Base-by-base conservation (phyloP, 2,329 filamentous ascomycete genomes). In the Cladosporium sp. region DNA sequence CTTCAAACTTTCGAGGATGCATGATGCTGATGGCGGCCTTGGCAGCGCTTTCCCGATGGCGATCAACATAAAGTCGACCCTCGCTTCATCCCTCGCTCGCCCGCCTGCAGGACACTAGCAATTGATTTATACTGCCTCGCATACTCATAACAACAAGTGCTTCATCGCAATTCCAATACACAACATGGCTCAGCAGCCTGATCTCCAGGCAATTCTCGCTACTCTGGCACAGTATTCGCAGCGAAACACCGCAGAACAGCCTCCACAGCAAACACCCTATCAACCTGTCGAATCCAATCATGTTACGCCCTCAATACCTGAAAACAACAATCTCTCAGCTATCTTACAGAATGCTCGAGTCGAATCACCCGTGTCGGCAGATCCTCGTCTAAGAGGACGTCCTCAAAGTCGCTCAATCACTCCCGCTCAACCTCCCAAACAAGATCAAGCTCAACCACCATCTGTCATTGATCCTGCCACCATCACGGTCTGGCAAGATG, bases 401-500 rank as follows among this genome's bases (percentile, higher is more conserved):
- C 71, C 71, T 7, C 73, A 74, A 57, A 70, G 64, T 36, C 69
- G 68, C 26, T 67, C 72, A 28, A 65, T 63, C 41, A 65, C 64
- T 18, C 64, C 64, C 2, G 51, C 57, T 44, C 47, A 59, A 24
- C 18, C 64, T 34, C 61, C 51, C 24, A 30, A 32, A 41, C 54
- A 55, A 12, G 18, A n/a, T 18, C 60, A 64, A 38, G 24, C 28
- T 11, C 52, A 54, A 2, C 41, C 28, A 34, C 26, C 28, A 14
- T 62, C 61, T 8, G 49, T 57, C 8, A 79, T 83, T 24, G 80
- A 84, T 68, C 80, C 81, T 38, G 78, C 82, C 0, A 80, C 78
- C 0, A 84, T 84, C 66, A 82, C 78, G 8, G 78, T 81, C 67
- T 84, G 82, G 82, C 78, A 79, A 57, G 78, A 78, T 60, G 82